These are phyloP conservation scores for Yarrowia hollandica DNA, from an alignment of 805 yeast species.

Conservation along the genomic window DNA sequence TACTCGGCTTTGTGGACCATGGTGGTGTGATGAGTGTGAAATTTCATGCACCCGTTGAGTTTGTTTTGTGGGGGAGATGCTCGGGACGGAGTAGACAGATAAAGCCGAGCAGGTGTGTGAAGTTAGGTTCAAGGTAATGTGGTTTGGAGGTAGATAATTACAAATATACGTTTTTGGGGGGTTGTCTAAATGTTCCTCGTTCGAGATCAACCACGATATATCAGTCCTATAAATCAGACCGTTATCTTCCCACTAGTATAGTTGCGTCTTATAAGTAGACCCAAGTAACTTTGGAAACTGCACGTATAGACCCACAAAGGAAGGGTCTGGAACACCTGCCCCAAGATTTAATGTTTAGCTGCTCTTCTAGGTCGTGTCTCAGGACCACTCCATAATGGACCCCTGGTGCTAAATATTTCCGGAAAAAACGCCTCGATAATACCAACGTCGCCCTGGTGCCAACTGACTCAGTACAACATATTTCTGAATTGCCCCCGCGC, in stretches of 20 bases:
- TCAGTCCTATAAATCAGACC: too few relatives aligned
- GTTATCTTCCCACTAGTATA: too few relatives aligned
- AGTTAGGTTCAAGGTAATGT: too few relatives aligned
- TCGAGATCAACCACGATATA: too few relatives aligned
- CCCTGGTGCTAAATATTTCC: neutral
- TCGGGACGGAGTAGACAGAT: too few relatives aligned
- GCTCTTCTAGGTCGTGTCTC: neutral
- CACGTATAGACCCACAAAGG: neutral
- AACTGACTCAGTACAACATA: neutral
- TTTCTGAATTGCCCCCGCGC: neutral
- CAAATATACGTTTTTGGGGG: too few relatives aligned
- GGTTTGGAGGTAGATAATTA: too few relatives aligned
- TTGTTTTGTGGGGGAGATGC: conserved; percentile 1
- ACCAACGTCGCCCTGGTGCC: too few relatives aligned
- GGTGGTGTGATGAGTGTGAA: conserved; percentile 23
- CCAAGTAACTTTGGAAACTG: neutral
- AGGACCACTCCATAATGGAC: neutral
- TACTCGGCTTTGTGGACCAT: conserved; percentile 60
- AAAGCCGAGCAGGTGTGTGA: too few relatives aligned
- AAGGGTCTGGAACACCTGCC: neutral
- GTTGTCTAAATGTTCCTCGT: too few relatives aligned
- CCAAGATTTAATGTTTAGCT: neutral
- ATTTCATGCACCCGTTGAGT: conserved; percentile 18
- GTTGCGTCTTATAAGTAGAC: too few relatives aligned
- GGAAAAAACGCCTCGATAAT: neutral